Percentiles rank a stretch among this genome's conserved stretches.
These are phyloP conservation scores for Cicer pinnatifidum DNA, from an alignment of 306 rosid genomes.

Conservation along the genomic window DNA sequence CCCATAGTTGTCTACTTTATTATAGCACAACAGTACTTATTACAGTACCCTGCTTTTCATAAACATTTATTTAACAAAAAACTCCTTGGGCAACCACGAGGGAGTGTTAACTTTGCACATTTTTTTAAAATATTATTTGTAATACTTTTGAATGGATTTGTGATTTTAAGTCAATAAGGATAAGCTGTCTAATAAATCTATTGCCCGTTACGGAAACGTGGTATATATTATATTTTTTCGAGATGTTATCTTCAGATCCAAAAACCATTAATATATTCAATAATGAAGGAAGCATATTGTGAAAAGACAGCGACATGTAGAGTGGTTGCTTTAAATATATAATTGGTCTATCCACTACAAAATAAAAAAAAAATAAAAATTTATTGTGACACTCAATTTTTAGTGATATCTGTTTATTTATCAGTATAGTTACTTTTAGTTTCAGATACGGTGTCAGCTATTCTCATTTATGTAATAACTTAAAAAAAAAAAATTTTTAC, in stretches of 20 bases:
- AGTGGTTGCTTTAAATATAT: not conserved
- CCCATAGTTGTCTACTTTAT: slow-evolving; percentile 41
- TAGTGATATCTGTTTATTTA: too few species aligned
- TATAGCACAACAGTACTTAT: not conserved
- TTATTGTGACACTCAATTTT: too few species aligned
- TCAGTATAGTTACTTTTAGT: too few species aligned
- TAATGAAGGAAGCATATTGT: not conserved
- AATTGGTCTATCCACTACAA: too few species aligned
- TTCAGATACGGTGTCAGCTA: too few species aligned
- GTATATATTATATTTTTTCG: not conserved
- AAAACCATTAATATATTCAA: not conserved
- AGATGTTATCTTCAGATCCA: not conserved
- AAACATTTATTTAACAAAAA: not conserved
- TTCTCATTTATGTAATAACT: too few species aligned
- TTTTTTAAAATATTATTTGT: too few species aligned
- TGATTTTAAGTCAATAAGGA: not conserved
- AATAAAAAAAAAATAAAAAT: too few species aligned
- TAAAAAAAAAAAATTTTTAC: too few species aligned
- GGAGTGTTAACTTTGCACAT: too few species aligned
- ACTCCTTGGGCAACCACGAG: not conserved
- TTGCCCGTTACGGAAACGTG: not conserved
- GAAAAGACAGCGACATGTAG: not conserved
- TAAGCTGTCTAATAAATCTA: not conserved
- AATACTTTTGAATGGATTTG: not conserved
- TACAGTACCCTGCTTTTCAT: not conserved